Base-by-base conservation (phyloP, 2,329 filamentous ascomycete genomes). In the Colletotrichum agaves region DNA sequence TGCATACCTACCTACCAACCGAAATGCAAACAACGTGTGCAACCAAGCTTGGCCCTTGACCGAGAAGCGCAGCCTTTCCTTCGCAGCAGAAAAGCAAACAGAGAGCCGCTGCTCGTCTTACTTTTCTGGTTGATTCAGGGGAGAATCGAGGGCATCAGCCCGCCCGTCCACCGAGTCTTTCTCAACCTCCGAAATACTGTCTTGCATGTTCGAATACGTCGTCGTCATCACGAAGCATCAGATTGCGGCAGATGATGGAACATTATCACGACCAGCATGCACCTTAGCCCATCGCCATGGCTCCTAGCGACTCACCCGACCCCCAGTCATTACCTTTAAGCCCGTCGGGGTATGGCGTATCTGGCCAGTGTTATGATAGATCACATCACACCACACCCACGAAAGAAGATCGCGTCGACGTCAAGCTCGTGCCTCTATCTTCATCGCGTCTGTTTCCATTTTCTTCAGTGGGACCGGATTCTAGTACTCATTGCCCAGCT, bases 261-360 rank as follows among this genome's bases (percentile, higher is more conserved):
- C 53, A 60, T 31, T 60, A 49, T 41, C 65, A 64, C 65, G 33
- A 60, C 27, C 47, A 55, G 17, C 47, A 65, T 41, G 61, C 65
- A 55, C 65, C 61, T 47, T 68, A 68, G 33, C 39, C 46, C 43
- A 43, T 49, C 47, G 46, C 37, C 41, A 68, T 68, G 65, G 47
- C 65, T 53, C 53, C 65, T 10, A 53, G 27, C 33, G 39, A 65
- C 19, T 31, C 4, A 27, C 35, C 52, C 55, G 23, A 43, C 33
- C 44, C 39, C 41, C 61, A 37, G 53, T 44, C 46, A n/a, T 59
- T 59, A 27, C 23, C 61, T 19, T 43, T 33, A 6, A 60, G 47
- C 15, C 23, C 41, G 33, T 47, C 61, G 12, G 19, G 33, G 21
- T 46, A 64, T 55, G 33, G 23, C 27, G 13, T 21, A 19, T 31